Base-by-base conservation (phyloP, 1,139 yeast genomes). In the Geotrichum fermentans region DNA sequence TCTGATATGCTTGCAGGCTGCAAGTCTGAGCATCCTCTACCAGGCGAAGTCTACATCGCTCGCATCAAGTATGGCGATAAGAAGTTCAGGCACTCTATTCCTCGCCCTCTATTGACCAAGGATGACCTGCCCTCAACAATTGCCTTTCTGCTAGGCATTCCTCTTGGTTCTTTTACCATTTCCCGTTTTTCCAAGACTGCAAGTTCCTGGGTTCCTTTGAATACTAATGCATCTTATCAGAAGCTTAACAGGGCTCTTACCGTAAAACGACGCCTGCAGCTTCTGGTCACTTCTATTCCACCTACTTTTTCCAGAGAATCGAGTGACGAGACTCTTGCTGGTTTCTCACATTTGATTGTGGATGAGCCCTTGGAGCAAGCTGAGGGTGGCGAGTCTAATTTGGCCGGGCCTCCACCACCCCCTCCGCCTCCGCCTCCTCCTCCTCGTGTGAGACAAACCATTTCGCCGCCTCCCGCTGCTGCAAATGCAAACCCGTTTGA, bases 61-160 rank as follows among this genome's bases (percentile, higher is more conserved):
- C 32, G 33, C n/a, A 24, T 38, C 33, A 38, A 38, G 22, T 38
- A 26, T 14, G 14, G 32, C 41, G 41, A 26, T 16, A 24, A 38
- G n/a, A 22, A n/a, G 28, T n/a, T n/a, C 41, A 24, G 3, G 22
- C 32, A 24, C 20, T 6, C 32, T 2, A 28, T 38, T 7, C 22
- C 32, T 21, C 32, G 30, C 22, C 2, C 22, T 2, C 32, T 24
- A 2, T 13, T 38, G 20, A 38, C 41, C 20, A 38, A 26, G 14
- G 10, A n/a, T 2, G 20, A 26, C 11, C 41, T 38, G 4, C 41
- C 41, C 1, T 21, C 21, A n/a, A 11, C 10, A 4, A 5, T 38
- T 16, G 41, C 33, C 5, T 13, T n/a, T 14, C 21, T 38, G 10
- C 13, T 38, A 16, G 20, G n/a, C 4, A 16, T 16, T 13, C 32